phyloP scores from a whole-genome alignment of 2,329 filamentous ascomycete genomes.

The Gliomastix tumulicola region DNA sequence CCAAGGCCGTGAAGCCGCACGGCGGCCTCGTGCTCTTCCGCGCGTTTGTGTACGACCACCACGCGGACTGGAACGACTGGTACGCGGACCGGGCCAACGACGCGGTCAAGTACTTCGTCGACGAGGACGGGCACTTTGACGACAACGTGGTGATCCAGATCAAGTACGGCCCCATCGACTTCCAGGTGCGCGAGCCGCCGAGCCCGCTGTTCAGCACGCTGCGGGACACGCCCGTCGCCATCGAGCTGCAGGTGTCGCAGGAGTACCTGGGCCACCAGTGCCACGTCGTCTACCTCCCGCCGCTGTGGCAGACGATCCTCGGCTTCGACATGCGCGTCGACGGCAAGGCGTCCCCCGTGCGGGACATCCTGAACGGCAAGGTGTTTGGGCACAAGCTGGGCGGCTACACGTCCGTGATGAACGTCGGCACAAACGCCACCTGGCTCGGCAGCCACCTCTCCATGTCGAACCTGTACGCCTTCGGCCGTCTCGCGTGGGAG shows the following conservation, averaged over 20 bases:
- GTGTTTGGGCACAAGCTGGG: conserved; percentile 49
- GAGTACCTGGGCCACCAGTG: conserved; percentile 67
- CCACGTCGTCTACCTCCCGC: conserved; percentile 61
- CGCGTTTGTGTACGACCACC: conserved; percentile 62
- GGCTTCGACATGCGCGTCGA: conserved; percentile 62
- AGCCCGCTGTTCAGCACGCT: conserved; percentile 56
- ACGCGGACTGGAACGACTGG: conserved; percentile 51
- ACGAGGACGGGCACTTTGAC: conserved; percentile 58
- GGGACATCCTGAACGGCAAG: conserved; percentile 54
- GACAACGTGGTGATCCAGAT: conserved; percentile 67
- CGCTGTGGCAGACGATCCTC: conserved; percentile 61
- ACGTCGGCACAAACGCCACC: conserved; percentile 57
- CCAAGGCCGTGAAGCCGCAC: conserved; percentile 46
- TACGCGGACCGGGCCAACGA: conserved; percentile 63
- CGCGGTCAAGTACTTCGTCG: conserved; percentile 59
- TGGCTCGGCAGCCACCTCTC: conserved; percentile 65
- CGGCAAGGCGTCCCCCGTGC: conserved; percentile 43
- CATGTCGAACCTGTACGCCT: conserved; percentile 68
- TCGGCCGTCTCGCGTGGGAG: conserved; percentile 60
- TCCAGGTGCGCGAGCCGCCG: conserved; percentile 47
- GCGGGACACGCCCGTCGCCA: conserved; percentile 36
- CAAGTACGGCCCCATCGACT: conserved; percentile 68
- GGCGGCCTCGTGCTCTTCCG: conserved; percentile 63
- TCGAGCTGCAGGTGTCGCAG: conserved; percentile 61
- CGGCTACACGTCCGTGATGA: conserved; percentile 60